Evolutionary conservation across 371 early-diverging fungal species (phyloP).

Genomic region (Mucor plumbeus): DNA sequence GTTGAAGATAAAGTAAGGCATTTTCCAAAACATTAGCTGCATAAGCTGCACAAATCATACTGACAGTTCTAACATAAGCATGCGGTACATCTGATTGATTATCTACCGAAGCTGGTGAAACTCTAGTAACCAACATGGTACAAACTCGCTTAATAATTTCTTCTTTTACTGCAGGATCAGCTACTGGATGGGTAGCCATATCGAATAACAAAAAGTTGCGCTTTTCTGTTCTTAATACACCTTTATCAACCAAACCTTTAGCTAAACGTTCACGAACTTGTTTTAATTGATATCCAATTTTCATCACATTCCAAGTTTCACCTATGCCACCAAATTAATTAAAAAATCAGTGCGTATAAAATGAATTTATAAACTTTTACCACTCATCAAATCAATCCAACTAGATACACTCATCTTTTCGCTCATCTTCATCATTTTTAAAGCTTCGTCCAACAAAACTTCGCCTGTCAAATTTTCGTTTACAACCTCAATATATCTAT

Average conservation of each 20-base stretch:
- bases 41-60: slow-evolving; percentile 94
- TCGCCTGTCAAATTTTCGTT: slow-evolving; percentile 88
- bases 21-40: slow-evolving; percentile 96
- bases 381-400: slow-evolving; percentile 97
- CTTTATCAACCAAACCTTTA: slow-evolving; percentile 97
- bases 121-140: slow-evolving; percentile 70
- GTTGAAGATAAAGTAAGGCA: slow-evolving; percentile 83
- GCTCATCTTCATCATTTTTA: slow-evolving; percentile 83
- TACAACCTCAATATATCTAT: slow-evolving; percentile 86
- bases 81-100: slow-evolving; percentile 50
- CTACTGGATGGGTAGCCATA: slow-evolving; percentile 94
- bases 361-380: slow-evolving; percentile 48
- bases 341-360: not conserved
- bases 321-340: slow-evolving; percentile 52
- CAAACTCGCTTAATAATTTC: slow-evolving; percentile 82
- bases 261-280: slow-evolving; percentile 96
- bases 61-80: slow-evolving; percentile 75
- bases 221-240: slow-evolving; percentile 94
- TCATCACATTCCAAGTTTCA: slow-evolving; percentile 97
- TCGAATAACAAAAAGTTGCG: slow-evolving; percentile 94
- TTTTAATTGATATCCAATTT: slow-evolving; percentile 95
- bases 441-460: slow-evolving; percentile 94
- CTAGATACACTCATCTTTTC: slow-evolving; percentile 80
- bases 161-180: slow-evolving; percentile 86
- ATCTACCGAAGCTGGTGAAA: slow-evolving; percentile 46